These are phyloP conservation scores for Myriosclerotinia scirpicola DNA, from an alignment of 2,329 filamentous ascomycete genomes.

Conservation along the genomic window DNA sequence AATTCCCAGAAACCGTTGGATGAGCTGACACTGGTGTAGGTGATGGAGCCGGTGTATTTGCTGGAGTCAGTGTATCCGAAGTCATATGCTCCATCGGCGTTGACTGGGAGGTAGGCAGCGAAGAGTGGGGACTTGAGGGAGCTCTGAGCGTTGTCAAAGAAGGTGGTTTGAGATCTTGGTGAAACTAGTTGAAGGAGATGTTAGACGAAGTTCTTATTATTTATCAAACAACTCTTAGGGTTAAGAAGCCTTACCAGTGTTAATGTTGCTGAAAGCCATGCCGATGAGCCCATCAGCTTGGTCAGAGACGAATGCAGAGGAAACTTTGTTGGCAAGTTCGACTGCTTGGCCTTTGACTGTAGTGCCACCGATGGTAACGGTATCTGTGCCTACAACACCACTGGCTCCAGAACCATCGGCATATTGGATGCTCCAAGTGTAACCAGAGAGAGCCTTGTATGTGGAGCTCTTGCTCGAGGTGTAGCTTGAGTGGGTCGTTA, in stretches of 20 bases:
- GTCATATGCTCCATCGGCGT: conserved; percentile 51
- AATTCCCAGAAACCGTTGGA: conserved; percentile 56
- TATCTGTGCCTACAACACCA: conserved; percentile 40
- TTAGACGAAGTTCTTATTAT: background rate
- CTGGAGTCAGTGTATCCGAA: conserved; percentile 55
- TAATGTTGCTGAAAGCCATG: conserved; percentile 47
- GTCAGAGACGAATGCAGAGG: conserved; percentile 39
- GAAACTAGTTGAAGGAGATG: conserved; percentile 24
- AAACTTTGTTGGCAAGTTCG: conserved; percentile 39
- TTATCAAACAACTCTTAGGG: background rate
- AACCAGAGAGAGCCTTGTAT: conserved; percentile 34
- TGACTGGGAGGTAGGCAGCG: conserved; percentile 53
- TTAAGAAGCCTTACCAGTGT: conserved; percentile 31
- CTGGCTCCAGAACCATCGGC: conserved; percentile 43
- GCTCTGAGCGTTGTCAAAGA: conserved; percentile 39
- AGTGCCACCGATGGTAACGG: conserved; percentile 40
- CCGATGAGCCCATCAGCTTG: conserved; percentile 60
- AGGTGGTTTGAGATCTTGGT: conserved; percentile 36
- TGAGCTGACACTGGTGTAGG: conserved; percentile 50
- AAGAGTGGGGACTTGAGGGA: conserved; percentile 49
- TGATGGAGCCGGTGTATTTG: conserved; percentile 54
- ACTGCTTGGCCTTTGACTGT: conserved; percentile 39
- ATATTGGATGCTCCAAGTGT: conserved; percentile 39
- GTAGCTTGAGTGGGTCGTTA: conserved; percentile 32
- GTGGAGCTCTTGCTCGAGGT: conserved; percentile 34